Percentiles rank a stretch among this genome's conserved stretches.
These are phyloP conservation scores for Fusarium sp. DNA, from an alignment of 2,329 filamentous ascomycete genomes.

Conservation along the genomic window DNA sequence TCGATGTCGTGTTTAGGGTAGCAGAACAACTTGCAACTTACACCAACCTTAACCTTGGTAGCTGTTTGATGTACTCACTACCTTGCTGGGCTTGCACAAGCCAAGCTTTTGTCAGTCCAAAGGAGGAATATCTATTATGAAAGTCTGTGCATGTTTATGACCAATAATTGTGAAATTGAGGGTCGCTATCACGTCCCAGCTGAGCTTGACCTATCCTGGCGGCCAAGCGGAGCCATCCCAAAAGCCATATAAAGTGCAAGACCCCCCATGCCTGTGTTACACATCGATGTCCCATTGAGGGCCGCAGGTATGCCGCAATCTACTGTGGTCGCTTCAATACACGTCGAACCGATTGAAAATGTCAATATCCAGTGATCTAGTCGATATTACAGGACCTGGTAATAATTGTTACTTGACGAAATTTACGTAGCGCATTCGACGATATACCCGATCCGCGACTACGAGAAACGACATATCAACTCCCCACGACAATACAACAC, in stretches of 20 bases:
- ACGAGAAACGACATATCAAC: neutral
- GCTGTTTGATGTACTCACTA: neutral
- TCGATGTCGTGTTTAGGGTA: constrained; percentile 28
- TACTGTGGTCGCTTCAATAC: neutral
- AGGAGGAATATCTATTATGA: constrained; percentile 2
- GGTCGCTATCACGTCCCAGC: constrained; percentile 13
- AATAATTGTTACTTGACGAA: neutral
- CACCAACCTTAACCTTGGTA: neutral
- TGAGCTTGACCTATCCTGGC: constrained; percentile 26
- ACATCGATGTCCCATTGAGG: neutral
- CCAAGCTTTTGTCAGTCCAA: constrained; percentile 4
- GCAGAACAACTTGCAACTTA: constrained; percentile 1
- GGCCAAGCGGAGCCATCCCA: constrained; percentile 24
- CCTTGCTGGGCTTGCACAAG: neutral
- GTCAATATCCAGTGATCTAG: neutral
- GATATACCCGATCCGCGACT: neutral
- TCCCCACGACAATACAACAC: neutral
- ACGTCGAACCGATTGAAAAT: neutral
- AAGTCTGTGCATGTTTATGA: constrained; percentile 30
- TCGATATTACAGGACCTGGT: neutral
- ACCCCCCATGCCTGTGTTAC: constrained; percentile 26
- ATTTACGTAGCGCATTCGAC: neutral
- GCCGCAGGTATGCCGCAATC: neutral
- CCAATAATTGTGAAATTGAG: constrained; percentile 26
- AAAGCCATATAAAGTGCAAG: constrained; percentile 37